Evolutionary conservation across 331 rosid species (phyloP).

Genomic region (Cydonia oblonga): DNA sequence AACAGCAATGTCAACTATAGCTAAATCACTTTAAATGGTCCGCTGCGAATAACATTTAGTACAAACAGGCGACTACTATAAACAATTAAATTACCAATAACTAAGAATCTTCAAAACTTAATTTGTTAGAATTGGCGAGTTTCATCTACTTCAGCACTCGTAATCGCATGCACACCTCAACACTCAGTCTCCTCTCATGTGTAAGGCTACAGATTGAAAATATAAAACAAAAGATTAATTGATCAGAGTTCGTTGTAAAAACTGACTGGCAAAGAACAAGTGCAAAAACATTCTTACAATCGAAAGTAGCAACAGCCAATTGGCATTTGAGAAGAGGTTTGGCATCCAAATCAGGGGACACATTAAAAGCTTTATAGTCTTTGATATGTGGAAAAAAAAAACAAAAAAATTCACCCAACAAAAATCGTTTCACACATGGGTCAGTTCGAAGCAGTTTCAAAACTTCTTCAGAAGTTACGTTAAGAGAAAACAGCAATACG

Average conservation of each 20-base stretch:
- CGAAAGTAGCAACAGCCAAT: conserved; percentile 47
- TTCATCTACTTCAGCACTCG: neutral
- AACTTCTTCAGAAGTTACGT: neutral
- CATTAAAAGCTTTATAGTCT: conserved; percentile 43
- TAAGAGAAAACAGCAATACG: neutral
- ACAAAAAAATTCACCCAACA: conserved; percentile 53
- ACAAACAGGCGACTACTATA: neutral
- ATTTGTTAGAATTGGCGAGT: neutral
- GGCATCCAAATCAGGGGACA: conserved; percentile 47
- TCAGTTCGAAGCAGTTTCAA: neutral
- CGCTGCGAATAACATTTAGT: neutral
- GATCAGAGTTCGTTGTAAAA: neutral
- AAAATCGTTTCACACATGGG: neutral
- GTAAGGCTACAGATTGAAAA: too few species aligned
- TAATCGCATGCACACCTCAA: neutral
- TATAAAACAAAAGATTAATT: neutral
- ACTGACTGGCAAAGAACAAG: neutral
- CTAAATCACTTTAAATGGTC: neutral
- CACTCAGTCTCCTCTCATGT: too few species aligned
- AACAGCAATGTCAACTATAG: neutral
- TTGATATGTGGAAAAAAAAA: conserved; percentile 70
- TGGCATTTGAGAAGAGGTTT: conserved; percentile 66
- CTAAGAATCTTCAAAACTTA: neutral
- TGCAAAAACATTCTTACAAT: conserved; percentile 34
- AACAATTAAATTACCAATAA: neutral